Conservation (phyloP, 1,284 basidiomycete species). For the Stereum hirsutum region DNA sequence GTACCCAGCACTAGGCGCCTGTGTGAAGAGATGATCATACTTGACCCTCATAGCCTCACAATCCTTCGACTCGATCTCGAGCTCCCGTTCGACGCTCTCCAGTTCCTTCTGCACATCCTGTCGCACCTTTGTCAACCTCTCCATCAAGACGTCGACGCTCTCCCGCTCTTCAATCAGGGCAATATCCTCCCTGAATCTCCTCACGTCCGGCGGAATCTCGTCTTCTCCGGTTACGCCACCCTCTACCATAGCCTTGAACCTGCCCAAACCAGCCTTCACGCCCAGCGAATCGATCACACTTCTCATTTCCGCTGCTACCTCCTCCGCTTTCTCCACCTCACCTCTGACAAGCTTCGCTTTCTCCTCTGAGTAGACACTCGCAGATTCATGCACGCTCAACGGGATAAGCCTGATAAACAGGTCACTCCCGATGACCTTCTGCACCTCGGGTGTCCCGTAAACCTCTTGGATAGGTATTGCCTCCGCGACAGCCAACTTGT, state of each 20-base stretch:
- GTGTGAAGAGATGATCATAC: slow-evolving; percentile 85
- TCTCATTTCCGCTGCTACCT: slow-evolving; percentile 74
- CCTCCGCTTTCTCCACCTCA: slow-evolving; percentile 83
- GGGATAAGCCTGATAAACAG: slow-evolving; percentile 87
- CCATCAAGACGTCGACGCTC: slow-evolving; percentile 54
- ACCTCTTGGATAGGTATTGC: slow-evolving; percentile 92
- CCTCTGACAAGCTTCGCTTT: slow-evolving; percentile 93
- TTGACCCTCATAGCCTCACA: slow-evolving; percentile 82
- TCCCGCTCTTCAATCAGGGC: slow-evolving; percentile 54
- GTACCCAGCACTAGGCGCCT: slow-evolving; percentile 73
- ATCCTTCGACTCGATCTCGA: slow-evolving; percentile 74
- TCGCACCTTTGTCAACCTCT: slow-evolving; percentile 57
- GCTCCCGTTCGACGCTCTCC: slow-evolving; percentile 46
- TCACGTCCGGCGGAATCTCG: slow-evolving; percentile 69
- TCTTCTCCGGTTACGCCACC: slow-evolving; percentile 59
- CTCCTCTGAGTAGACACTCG: slow-evolving; percentile 96
- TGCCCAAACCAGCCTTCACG: slow-evolving; percentile 67
- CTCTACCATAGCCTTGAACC: slow-evolving; percentile 73
- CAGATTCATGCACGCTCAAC: slow-evolving; percentile 91
- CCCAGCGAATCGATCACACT: slow-evolving; percentile 81
- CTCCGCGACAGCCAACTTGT: slow-evolving; percentile 71
- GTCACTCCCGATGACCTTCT: slow-evolving; percentile 91
- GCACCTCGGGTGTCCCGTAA: slow-evolving; percentile 85
- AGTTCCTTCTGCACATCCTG: slow-evolving; percentile 52
- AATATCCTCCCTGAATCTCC: slow-evolving; percentile 75